These are phyloP conservation scores for Rhynchospora breviuscula DNA, from an alignment of 176 grass and related monocot species.

Conservation along the genomic window DNA sequence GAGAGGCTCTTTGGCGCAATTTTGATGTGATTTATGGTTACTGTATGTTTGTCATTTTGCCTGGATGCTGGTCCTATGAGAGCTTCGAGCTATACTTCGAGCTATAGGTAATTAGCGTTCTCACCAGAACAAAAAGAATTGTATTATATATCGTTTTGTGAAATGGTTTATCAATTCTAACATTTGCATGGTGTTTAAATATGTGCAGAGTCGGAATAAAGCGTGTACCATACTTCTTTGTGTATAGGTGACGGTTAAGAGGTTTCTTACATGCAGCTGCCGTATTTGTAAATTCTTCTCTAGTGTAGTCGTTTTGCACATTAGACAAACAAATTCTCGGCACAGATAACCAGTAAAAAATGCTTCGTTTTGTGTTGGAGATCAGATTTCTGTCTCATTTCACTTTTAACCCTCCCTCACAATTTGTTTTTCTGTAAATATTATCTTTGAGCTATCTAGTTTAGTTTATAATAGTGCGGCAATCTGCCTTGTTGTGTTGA, in stretches of 20 bases:
- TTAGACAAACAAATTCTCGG: background rate
- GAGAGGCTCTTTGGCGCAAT: constrained; percentile 36
- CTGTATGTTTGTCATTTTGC: constrained; percentile 16
- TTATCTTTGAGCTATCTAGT: constrained; percentile 1
- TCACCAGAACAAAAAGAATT: background rate
- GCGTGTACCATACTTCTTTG: background rate
- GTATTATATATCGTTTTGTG: background rate
- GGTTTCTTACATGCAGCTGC: background rate
- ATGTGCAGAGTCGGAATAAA: constrained; percentile 2
- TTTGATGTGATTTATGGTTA: constrained; percentile 40
- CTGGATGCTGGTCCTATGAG: constrained; percentile 12
- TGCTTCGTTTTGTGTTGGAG: background rate
- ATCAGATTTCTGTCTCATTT: background rate
- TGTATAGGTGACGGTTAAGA: constrained; percentile 9
- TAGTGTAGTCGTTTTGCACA: constrained; percentile 15
- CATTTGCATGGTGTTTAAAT: background rate
- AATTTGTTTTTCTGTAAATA: constrained; percentile 2
- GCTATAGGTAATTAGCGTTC: constrained; percentile 5
- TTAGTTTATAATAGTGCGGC: background rate
- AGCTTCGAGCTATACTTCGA: constrained; percentile 19
- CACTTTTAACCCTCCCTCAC: background rate
- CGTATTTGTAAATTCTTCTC: constrained; percentile 3
- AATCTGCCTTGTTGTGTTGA: background rate
- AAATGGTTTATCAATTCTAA: background rate
- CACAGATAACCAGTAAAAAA: constrained; percentile 8